Evolutionary conservation across 2,329 filamentous ascomycete species (phyloP), one percentile per base, ranked within the genome.

Genomic region (Alternaria sp.): DNA sequence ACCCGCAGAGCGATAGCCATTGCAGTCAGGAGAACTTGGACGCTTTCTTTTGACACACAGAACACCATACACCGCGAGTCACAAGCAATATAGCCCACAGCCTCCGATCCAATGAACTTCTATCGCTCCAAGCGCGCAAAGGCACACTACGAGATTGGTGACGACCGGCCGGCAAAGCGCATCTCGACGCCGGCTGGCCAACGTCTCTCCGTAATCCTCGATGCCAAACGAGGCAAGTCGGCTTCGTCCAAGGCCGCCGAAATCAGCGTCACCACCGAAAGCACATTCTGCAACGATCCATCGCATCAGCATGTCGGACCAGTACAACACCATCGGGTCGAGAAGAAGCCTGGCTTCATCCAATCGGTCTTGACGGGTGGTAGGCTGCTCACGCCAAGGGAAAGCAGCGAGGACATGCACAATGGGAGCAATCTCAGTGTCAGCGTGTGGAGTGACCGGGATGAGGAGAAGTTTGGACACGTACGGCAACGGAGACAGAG

Each of bases 161-260:
- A 70, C 46, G 69, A 76, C 52, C 76, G 76, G 7, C 75, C 77
- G 21, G 72, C 79, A 15, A 81, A 81, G 68, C 79, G 79, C 45
- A 82, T 83, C 53, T 81, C 79, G 4, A 81, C 80, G 26, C 79
- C 80, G 52, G 81, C 80, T 23, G 81, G 81, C 30, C 74, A 79
- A 54, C 79, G 81, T 25, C 75, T 83, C 6, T 81, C 81, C 25
- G 70, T 79, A 7, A 80, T 83, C 49, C 74, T 82, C 64, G 79
- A 81, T 47, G 63, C 67, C 23, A 68, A 65, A 47, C 61, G 63
- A n/a, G 58, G 63, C 32, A 73, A 72, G 49, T 57, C 70, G 3
- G 65, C 68, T 36, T 45, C 61, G 9, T 71, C 72, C 5, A 43
- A 26, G 13, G 21, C 47, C 1, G 61, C 73, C 25, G 74, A 73